Conservation (phyloP, 163 green algal genomes). For the Chlamydomonas reinhardtii region DNA sequence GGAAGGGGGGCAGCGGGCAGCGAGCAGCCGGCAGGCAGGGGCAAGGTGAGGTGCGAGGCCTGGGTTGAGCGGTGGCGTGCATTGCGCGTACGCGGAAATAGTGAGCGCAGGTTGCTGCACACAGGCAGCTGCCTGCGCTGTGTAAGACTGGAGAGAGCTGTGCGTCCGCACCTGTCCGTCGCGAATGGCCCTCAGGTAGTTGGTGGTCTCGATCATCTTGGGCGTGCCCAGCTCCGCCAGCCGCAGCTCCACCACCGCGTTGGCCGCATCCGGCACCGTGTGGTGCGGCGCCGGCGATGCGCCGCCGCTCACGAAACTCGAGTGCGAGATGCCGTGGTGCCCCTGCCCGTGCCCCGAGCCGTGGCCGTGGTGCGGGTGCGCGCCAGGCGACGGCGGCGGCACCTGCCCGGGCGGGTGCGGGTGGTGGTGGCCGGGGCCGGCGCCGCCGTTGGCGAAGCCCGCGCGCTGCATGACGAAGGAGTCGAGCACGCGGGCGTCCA, state of each 20-base stretch:
- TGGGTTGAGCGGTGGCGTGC: no score
- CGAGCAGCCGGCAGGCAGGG: no score
- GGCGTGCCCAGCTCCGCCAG: slow-evolving; percentile 43
- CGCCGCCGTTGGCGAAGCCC: not conserved
- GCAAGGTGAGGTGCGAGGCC: no score
- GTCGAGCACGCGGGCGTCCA: slow-evolving; percentile 33
- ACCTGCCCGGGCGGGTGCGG: not conserved
- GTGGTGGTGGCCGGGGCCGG: not conserved
- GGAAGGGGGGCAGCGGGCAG: no score
- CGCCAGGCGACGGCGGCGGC: not conserved
- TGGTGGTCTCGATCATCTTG: slow-evolving; percentile 36
- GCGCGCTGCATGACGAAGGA: slow-evolving; percentile 22
- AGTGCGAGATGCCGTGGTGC: no score
- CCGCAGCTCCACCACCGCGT: slow-evolving; percentile 30
- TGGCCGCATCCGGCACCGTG: slow-evolving; percentile 20
- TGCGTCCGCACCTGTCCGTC: slow-evolving; percentile 24
- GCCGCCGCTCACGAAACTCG: no score
- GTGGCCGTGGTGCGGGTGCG: not conserved
- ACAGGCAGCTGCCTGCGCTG: no score
- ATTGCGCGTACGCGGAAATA: no score
- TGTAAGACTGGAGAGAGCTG: no score
- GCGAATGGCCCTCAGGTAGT: slow-evolving; percentile 26
- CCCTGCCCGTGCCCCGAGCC: no score
- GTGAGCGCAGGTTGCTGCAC: not conserved
- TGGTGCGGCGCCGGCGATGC: slow-evolving; percentile 4